Percentiles rank a stretch among this genome's conserved stretches.
phyloP scores from a whole-genome alignment of 371 early-diverging fungal genomes.

The Mucor sp. region DNA sequence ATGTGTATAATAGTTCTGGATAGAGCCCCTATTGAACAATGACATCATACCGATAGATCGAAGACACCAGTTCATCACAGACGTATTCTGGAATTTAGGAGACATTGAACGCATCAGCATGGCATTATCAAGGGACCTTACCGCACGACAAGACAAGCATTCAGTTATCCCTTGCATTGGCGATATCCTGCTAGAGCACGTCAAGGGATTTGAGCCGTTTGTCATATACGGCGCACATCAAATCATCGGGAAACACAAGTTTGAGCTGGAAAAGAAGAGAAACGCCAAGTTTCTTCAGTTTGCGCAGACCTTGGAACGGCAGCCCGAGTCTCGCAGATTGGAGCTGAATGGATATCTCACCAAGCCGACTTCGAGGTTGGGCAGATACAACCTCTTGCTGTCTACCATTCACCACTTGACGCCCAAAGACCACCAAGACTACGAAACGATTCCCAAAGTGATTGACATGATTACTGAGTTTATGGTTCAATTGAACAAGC shows the following conservation, averaged over 20 bases:
- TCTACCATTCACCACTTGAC: slow-evolving; percentile 81
- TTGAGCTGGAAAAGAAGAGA: slow-evolving; percentile 75
- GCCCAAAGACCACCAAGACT: slow-evolving; percentile 78
- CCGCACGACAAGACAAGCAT: slow-evolving; percentile 73
- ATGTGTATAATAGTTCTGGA: slow-evolving; percentile 68
- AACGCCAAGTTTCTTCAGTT: slow-evolving; percentile 76
- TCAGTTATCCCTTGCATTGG: slow-evolving; percentile 78
- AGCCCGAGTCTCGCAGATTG: slow-evolving; percentile 80
- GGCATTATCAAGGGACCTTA: slow-evolving; percentile 66
- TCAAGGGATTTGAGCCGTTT: slow-evolving; percentile 75
- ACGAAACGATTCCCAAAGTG: slow-evolving; percentile 60
- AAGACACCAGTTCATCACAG: slow-evolving; percentile 72
- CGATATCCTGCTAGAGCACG: slow-evolving; percentile 78
- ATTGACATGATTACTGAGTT: slow-evolving; percentile 64
- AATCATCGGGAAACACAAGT: slow-evolving; percentile 75
- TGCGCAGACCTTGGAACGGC: slow-evolving; percentile 71
- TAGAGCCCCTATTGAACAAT: slow-evolving; percentile 68
- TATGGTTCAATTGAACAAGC: slow-evolving; percentile 77
- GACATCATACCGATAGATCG: slow-evolving; percentile 70
- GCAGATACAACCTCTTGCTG: slow-evolving; percentile 85
- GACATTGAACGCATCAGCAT: slow-evolving; percentile 77
- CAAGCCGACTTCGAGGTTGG: slow-evolving; percentile 84
- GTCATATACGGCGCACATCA: slow-evolving; percentile 91
- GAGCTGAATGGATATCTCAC: slow-evolving; percentile 81
- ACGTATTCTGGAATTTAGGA: slow-evolving; percentile 84